Evolutionary conservation across 345 rosid genomes (phyloP).

Genomic region (Eucalyptus rudis): DNA sequence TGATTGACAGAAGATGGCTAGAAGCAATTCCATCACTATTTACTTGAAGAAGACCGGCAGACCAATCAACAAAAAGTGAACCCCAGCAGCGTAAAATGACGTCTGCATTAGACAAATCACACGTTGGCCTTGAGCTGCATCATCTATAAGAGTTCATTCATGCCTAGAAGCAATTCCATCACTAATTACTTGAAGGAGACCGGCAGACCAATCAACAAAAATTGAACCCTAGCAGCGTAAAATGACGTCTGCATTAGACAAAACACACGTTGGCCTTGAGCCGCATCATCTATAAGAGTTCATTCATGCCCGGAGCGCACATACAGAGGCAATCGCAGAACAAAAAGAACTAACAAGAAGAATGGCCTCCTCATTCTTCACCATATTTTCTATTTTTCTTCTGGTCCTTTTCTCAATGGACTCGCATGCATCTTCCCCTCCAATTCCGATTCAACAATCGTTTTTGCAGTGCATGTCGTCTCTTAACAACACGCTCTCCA

Average conservation of each 20-base stretch:
- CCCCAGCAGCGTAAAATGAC: background rate
- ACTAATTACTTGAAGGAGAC: background rate
- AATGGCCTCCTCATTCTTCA: background rate
- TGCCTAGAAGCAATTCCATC: too few relatives aligned
- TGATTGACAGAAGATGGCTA: background rate
- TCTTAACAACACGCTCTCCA: background rate
- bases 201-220: background rate
- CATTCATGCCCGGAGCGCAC: background rate
- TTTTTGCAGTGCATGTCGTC: slow-evolving; percentile 1
- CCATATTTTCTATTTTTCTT: background rate
- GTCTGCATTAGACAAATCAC: background rate
- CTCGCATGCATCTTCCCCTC: background rate
- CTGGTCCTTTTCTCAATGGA: background rate
- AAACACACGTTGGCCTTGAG: background rate
- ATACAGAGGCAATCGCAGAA: background rate
- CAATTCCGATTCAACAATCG: background rate
- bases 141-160: background rate
- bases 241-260: background rate
- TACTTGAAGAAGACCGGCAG: background rate
- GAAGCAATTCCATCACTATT: background rate
- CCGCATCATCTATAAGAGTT: background rate
- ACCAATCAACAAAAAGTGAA: background rate
- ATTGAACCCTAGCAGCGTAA: background rate
- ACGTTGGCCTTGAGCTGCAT: background rate
- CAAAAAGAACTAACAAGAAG: background rate